These are phyloP conservation scores for Dispira parvispora DNA, from an alignment of 192 early-diverging fungal species.

Conservation along the genomic window DNA sequence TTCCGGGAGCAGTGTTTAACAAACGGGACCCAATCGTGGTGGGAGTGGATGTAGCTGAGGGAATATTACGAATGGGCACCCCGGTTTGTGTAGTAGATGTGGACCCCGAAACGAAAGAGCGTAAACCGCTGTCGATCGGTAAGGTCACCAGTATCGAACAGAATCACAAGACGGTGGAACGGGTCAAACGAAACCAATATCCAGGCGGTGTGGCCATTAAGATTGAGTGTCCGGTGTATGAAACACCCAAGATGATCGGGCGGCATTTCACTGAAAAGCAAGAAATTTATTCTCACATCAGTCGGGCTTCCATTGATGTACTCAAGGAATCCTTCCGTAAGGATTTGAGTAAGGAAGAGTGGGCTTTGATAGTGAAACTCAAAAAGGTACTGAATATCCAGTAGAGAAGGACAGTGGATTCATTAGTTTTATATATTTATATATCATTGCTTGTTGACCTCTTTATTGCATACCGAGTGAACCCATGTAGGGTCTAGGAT, in stretches of 20 bases:
- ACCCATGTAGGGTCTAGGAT: no score
- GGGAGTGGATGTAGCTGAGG: slow-evolving; percentile 91
- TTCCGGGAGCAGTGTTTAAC: slow-evolving; percentile 82
- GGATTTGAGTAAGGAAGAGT: slow-evolving; percentile 81
- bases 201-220: slow-evolving; percentile 80
- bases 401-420: slow-evolving; percentile 9
- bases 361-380: slow-evolving; percentile 60
- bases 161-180: slow-evolving; percentile 71
- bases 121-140: slow-evolving; percentile 59
- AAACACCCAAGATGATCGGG: slow-evolving; percentile 78
- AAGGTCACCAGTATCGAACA: slow-evolving; percentile 83
- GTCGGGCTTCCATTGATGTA: slow-evolving; percentile 82
- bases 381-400: slow-evolving; percentile 45
- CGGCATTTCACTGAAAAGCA: slow-evolving; percentile 81
- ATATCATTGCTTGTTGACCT: not conserved
- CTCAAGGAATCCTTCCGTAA: slow-evolving; percentile 87
- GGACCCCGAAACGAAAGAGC: slow-evolving; percentile 52
- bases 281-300: slow-evolving; percentile 63
- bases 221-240: slow-evolving; percentile 71
- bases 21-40: slow-evolving; percentile 89
- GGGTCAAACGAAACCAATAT: slow-evolving; percentile 64
- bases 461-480: not conserved
- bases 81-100: slow-evolving; percentile 76
- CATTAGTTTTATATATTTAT: slow-evolving; percentile 8
- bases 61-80: slow-evolving; percentile 71